Base-by-base conservation (phyloP, 1,139 yeast genomes). In the Taphrina deformans region DNA sequence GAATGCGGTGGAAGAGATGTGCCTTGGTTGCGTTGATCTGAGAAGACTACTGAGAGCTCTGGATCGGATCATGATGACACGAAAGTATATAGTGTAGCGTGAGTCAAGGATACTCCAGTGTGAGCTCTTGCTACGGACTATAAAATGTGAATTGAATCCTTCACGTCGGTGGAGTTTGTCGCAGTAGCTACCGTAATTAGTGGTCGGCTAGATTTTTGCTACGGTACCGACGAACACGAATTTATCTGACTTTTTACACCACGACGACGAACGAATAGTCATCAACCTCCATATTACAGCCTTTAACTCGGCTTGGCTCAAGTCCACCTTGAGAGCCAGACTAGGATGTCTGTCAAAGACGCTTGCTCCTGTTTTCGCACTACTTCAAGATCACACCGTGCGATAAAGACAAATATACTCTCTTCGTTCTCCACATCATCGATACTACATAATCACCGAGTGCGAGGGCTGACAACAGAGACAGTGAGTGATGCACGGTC, bases 301-400 rank as follows among this genome's bases (percentile, higher is more conserved):
- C 18, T 18, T 38, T 38, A 18, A 12, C 14, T 2, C 41, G 41
- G 6, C 16, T 10, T 2, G 16, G 2, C 41, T n/a, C 41, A 12
- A 3, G n/a, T n/a, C n/a, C n/a, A n/a, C n/a, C n/a, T n/a, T n/a
- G n/a, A 44, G n/a, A 44, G 27, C 12, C 10, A 21, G 27, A 44
- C n/a, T 23, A 18, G 23, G 12, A 51, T 51, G 55, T 31, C 55
- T 23, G 23, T 41, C 16, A 38, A 31, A 24, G 58, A 53, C 38
- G 33, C 16, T 14, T 35, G 58, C 21, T 9, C 58, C 23, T 53
- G 58, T 38, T 26, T 53, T 29, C 18, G 58, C 5, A 38, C 58
- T 31, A 14, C 26, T n/a, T 9, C 18, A n/a, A 48, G n/a, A 23
- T 16, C 35, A 21, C 24, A 44, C 26, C 24, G 27, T 23, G 24